Base-by-base conservation (phyloP, 1,139 yeast species). In the Kodamaea plutei region DNA sequence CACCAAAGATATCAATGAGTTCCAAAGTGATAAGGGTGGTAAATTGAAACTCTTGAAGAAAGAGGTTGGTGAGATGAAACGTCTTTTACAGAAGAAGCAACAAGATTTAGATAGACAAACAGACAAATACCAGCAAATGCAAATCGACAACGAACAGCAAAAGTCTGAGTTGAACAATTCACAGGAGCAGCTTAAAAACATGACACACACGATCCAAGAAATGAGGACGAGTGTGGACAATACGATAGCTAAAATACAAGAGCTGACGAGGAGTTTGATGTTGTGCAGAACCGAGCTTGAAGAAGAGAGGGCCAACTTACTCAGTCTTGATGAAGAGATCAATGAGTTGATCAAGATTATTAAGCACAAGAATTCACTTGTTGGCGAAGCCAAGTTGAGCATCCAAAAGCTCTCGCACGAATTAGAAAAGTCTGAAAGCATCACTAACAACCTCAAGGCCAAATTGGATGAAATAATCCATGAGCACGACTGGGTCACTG, bases 1-100 rank as follows among this genome's bases (percentile, higher is more conserved):
- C 34, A 87, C 84, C 48, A 71, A 64, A 20, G 98, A 93, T 53
- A 84, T 88, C 65, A 65, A 69, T 31, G 98, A 93, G 45, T 89
- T 89, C 54, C 76, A 75, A 38, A 67, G 64, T 34, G 84, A 93
- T 53, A 89, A 88, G 45, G 87, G 89, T 1, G 73, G 81, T 1
- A 93, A 91, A 53, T 66, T 93, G 36, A 75, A 76, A 33, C 76
- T 83, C 43, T 61, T 93, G 34, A 76, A 79, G 46, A 46, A 54
- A 15, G 89, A 84, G 41, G 64, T 83, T 8, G 49, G 52, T 2
- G 28, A 39, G 5, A 51, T 81, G 28, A 58, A 68, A 12, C 41
- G 49, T 9, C 50, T 56, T 17, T 56, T 80, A 1, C 43, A 44
- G 2, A 40, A 58, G 2, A 63, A 73, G 32, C 78, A 74, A 34